Evolutionary conservation across 768 basidiomycete species (phyloP).

Genomic region (Amanita inopinata): DNA sequence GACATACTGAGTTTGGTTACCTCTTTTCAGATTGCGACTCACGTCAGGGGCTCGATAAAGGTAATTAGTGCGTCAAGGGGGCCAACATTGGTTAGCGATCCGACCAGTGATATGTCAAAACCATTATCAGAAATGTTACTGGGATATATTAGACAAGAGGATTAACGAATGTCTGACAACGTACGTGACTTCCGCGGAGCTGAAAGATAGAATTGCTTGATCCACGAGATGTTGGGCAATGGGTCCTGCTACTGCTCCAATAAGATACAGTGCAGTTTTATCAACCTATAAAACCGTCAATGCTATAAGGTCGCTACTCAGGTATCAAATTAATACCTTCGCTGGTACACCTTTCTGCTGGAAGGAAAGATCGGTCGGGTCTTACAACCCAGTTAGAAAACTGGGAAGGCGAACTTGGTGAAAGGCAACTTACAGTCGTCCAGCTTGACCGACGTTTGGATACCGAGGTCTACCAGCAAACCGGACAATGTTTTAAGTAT

Average conservation of each 20-base stretch:
- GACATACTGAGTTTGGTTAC: slow-evolving; percentile 1
- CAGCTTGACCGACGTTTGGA: slow-evolving; percentile 45
- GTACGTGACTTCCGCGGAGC: slow-evolving; percentile 48
- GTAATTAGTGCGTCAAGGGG: slow-evolving; percentile 63
- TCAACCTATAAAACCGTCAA: slow-evolving; percentile 37
- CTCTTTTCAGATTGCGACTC: slow-evolving; percentile 14
- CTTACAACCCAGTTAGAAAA: slow-evolving; percentile 21
- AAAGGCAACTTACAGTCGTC: slow-evolving; percentile 48
- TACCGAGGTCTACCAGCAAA: slow-evolving; percentile 46
- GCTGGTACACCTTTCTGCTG: slow-evolving; percentile 46
- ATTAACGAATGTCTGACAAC: slow-evolving; percentile 10
- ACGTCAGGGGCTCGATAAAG: slow-evolving; percentile 55
- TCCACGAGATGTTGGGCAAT: slow-evolving; percentile 58
- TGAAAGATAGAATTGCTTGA: slow-evolving; percentile 42
- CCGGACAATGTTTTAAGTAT: slow-evolving; percentile 54
- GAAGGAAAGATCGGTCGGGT: slow-evolving; percentile 47
- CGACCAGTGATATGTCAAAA: slow-evolving; percentile 50
- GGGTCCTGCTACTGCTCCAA: slow-evolving; percentile 63
- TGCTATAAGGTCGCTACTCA: slow-evolving; percentile 1
- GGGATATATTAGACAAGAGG: not conserved
- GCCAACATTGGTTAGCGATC: slow-evolving; percentile 52
- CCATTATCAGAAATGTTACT: slow-evolving; percentile 50
- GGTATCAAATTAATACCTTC: slow-evolving; percentile 25
- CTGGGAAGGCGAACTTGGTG: not conserved
- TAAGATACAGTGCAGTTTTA: slow-evolving; percentile 50